Base-by-base conservation (phyloP, 257 asterid species). In the Datura wrightii region DNA sequence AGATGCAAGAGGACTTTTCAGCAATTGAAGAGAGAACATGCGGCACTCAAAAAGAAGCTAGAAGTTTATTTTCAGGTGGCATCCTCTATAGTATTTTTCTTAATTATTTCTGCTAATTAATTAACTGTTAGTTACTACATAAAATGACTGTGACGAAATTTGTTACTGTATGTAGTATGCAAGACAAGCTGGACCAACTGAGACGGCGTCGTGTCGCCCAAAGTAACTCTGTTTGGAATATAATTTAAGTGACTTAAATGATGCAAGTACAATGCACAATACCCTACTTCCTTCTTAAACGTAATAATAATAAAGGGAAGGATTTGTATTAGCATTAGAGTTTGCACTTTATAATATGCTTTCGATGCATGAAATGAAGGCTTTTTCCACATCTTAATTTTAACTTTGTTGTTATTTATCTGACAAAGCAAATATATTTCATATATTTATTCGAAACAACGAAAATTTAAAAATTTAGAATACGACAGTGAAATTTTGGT, bases 61-160 rank as follows among this genome's bases (percentile, higher is more conserved):
- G 93, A 94, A 91, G 81, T 78, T 81, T 95, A 95, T 79, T 95
- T 94, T 88, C 94, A 93, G 98, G 98, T 94, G 9, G 8, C n/a
- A 5, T 2, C 39, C 31, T 14, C 11, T 24, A 46, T 62, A 54
- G 37, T 65, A 39, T 2, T 10, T 10, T 4, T 62, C 6, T 48
- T 3, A 8, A 9, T 65, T 37, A n/a, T 53, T 53, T 52, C 0
- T 14, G 19, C 34, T 36, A 52, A 78, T 52, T 78, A 74, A 48
- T 74, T 74, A 31, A 14, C 10, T 5, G 6, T 2, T 34, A 15
- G 6, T 2, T 34, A 15, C 39, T 48, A 39, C n/a, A 8, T 69
- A 4, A 8, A 59, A 79, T 52, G 50, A 14, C 2, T 69, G 8
- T 11, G 79, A 36, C 10, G 3, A 1, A 5, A 13, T 65, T 84